These are phyloP conservation scores for Cutaneotrichosporon cavernicola DNA, from an alignment of 1,284 basidiomycete species.

Conservation along the genomic window DNA sequence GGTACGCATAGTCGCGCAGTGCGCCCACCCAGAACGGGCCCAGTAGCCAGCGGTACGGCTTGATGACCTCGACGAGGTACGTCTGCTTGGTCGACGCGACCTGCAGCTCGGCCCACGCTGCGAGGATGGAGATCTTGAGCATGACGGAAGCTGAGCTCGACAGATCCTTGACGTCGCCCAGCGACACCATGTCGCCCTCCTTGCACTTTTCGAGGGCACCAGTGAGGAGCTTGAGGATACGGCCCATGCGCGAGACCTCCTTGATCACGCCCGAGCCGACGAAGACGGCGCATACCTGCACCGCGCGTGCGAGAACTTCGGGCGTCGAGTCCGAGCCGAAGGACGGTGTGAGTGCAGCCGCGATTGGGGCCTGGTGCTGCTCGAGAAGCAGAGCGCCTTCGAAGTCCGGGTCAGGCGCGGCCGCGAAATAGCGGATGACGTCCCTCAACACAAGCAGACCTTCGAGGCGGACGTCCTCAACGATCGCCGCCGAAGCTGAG, in stretches of 20 bases:
- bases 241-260: conserved; percentile 84
- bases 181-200: conserved; percentile 75
- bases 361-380: conserved; percentile 97
- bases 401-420: conserved; percentile 87
- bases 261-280: conserved; percentile 94
- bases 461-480: conserved; percentile 91
- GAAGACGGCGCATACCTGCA: conserved; percentile 92
- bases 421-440: conserved; percentile 88
- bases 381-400: conserved; percentile 88
- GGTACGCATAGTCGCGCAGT: conserved; percentile 86
- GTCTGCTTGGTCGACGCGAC: conserved; percentile 70
- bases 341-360: conserved; percentile 95
- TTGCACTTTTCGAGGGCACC: conserved; percentile 86
- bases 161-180: conserved; percentile 83
- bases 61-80: conserved; percentile 79
- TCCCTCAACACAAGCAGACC: conserved; percentile 86
- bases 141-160: conserved; percentile 93
- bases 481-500: conserved; percentile 91
- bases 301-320: conserved; percentile 87
- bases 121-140: conserved; percentile 87
- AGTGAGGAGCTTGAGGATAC: conserved; percentile 86
- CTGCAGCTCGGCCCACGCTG: conserved; percentile 94
- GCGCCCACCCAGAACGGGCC: conserved; percentile 84
- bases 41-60: conserved; percentile 73
- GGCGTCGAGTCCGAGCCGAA: conserved; percentile 93